phyloP scores from a whole-genome alignment of 2,329 filamentous ascomycete genomes.

The Epichloe uncinata region DNA sequence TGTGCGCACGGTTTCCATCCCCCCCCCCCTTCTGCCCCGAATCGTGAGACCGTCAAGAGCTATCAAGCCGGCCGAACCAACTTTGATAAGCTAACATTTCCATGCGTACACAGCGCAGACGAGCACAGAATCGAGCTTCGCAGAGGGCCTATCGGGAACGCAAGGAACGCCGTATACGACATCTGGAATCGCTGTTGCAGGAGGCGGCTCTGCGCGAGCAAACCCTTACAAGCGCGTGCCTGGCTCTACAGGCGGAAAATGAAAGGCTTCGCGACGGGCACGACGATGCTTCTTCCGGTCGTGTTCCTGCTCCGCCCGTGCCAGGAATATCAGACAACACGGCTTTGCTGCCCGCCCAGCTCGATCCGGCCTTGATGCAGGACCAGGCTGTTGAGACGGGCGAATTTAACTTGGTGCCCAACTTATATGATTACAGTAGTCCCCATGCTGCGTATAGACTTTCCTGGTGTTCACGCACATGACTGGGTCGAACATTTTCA shows the following conservation, averaged over 20 bases:
- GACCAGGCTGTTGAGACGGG: background rate
- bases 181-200: slow-evolving; percentile 42
- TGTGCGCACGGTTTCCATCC: slow-evolving; percentile 18
- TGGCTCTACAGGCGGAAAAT: slow-evolving; percentile 32
- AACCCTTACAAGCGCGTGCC: slow-evolving; percentile 40
- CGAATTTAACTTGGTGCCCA: background rate
- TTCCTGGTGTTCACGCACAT: background rate
- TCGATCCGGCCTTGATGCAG: background rate
- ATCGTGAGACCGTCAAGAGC: too few species aligned
- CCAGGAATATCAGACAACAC: too few species aligned
- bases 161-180: slow-evolving; percentile 29
- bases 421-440: background rate
- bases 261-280: slow-evolving; percentile 18
- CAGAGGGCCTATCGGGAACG: too few species aligned
- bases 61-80: too few species aligned
- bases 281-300: background rate
- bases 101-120: slow-evolving; percentile 14
- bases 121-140: slow-evolving; percentile 16
- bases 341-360: background rate
- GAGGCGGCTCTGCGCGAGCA: slow-evolving; percentile 40
- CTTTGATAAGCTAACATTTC: slow-evolving; percentile 2
- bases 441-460: background rate
- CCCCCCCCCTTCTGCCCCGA: too few species aligned
- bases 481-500: background rate
- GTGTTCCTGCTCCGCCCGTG: too few species aligned